Base-by-base conservation (phyloP, 345 rosid species). In the Sonneratia alba region DNA sequence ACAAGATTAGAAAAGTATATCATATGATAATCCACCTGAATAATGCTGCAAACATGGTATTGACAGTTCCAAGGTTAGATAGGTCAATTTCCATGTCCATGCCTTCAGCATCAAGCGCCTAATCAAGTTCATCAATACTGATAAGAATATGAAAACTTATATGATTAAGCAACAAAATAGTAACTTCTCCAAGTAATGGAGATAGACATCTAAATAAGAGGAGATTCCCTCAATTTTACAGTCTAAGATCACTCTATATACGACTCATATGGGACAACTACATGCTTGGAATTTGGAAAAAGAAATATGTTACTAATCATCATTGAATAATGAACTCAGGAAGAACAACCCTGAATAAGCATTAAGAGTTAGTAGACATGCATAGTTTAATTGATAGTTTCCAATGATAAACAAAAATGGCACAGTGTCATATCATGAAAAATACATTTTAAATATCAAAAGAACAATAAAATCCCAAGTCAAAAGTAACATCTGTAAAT, bases 51-150 rank as follows among this genome's bases (percentile, higher is more conserved):
- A 96, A 96, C 91, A 96, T 87, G 4, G 99, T 92, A 82, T 96
- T 96, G 37, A 96, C 99, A 15, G 99, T 91, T 74, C 99, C 99
- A 1, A 96, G 87, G 78, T 92, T 96, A 45, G 99, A 96, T 81
- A 96, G 86, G 79, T 96, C 99, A 70, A 96, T 88, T 82, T 96
- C 98, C 98, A 96, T 89, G 76, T 96, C 99, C 91, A 92, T 82
- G 74, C 87, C 86, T 75, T 91, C 96, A 66, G 86, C 80, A 64
- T 96, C 98, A 73, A 96, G 83, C 24, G 96, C 99, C 99, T 95
- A 81, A 73, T 51, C n/a, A 63, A 57, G 75, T 76, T 71, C 48
- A 73, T 67, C 22, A 69, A 51, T 48, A 51, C 70, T 6, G 57
- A 55, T 55, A 55, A 55, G 3, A 55, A 7, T 55, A 14, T 3